Base-by-base conservation (phyloP, 1,284 basidiomycete species). In the Melampsora americana region DNA sequence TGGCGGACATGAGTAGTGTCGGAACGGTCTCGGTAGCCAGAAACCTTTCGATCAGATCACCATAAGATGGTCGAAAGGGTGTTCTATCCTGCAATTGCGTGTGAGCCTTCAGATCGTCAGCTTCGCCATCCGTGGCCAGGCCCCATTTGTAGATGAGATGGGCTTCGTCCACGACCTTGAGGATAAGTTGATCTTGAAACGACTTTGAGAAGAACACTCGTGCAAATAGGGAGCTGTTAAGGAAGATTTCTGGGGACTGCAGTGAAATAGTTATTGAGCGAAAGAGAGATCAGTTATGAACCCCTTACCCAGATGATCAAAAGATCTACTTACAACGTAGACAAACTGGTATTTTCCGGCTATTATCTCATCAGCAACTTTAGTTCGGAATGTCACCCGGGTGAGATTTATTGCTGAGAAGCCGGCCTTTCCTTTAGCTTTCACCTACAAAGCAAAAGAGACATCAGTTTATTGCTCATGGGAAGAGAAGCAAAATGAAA, bases 311-410 rank as follows among this genome's bases (percentile, higher is more conserved):
- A n/a, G n/a, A n/a, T n/a, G n/a, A n/a, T n/a, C n/a, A n/a, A n/a
- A n/a, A 14, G n/a, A 12, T 14, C 44, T 11, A 30, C 66, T n/a
- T 30, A 32, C 42, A 18, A 68, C 42, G 46, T 68, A 69, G 28
- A 56, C 20, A 56, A 69, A 69, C n/a, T 46, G 26, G 56, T 30
- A 69, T 7, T 69, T 35, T 30, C 67, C 67, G 16, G 20, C 35
- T n/a, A 53, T 50, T 30, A 56, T 12, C 16, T 69, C 26, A 44
- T 1, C 44, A 0, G 30, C 67, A 4, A 69, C 7, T 16, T 9
- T 48, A 26, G 26, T 50, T 50, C 44, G 48, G 30, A 69, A 30
- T 18, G 32, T 56, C 46, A 32, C n/a, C 23, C 56, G 39, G 14
- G 42, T 48, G 28, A 69, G 67, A 35, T 46, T 69, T 23, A 56